Percentiles rank a stretch among this genome's conserved stretches.
Conservation (phyloP, 495 filamentous ascomycete species). For the Sabuloglossum arenarium region DNA sequence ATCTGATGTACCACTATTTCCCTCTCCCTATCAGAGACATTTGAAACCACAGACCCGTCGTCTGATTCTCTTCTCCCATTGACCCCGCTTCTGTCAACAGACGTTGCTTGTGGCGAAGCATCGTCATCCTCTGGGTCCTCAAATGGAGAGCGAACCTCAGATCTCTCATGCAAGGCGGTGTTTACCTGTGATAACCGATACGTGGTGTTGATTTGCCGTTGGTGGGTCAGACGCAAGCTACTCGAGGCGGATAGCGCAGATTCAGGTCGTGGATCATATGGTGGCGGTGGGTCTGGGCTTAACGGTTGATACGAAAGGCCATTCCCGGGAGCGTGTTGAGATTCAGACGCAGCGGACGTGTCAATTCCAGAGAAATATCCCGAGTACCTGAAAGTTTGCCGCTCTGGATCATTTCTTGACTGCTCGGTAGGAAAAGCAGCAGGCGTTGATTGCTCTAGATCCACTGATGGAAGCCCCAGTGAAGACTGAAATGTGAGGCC, state of each 20-base stretch:
- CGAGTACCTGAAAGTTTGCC: not conserved
- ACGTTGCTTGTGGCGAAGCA: not conserved
- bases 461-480: not conserved
- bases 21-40: not conserved
- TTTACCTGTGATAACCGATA: not conserved
- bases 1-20: not conserved
- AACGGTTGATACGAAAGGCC: not conserved
- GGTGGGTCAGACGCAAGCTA: not conserved
- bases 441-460: not conserved
- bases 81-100: not conserved
- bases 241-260: not conserved
- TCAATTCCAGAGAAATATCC: conserved; percentile 4
- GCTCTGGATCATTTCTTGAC: not conserved
- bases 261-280: conserved; percentile 1
- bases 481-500: not conserved
- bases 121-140: conserved; percentile 2
- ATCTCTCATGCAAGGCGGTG: not conserved
- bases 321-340: not conserved
- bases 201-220: not conserved
- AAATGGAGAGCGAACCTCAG: not conserved
- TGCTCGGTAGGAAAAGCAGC: not conserved
- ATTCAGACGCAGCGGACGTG: not conserved
- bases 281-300: not conserved
- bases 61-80: not conserved
- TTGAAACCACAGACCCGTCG: not conserved